Conservation (phyloP, 208 protist genomes). For the Balamuthia mandrillaris region DNA sequence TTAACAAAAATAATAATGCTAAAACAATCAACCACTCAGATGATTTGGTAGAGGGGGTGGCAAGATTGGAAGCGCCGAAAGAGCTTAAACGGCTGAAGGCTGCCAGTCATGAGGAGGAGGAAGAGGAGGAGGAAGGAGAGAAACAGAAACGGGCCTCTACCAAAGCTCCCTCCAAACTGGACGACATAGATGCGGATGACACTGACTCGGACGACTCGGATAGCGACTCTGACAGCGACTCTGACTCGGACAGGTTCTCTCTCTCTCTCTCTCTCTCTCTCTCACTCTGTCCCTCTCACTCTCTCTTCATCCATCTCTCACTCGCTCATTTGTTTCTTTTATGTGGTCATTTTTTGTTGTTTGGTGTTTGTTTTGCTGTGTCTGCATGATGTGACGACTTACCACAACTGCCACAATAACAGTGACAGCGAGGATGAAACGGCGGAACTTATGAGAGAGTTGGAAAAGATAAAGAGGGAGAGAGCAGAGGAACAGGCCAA, state of each 20-base stretch:
- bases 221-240: background rate
- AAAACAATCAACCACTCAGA: background rate
- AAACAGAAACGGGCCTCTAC: background rate
- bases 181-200: constrained; percentile 57
- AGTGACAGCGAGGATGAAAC: constrained; percentile 69
- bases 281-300: too few species aligned
- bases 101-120: background rate
- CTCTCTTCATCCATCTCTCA: too few species aligned
- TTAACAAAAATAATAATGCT: background rate
- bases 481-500: constrained; percentile 56
- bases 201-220: constrained; percentile 18
- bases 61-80: background rate
- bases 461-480: constrained; percentile 76
- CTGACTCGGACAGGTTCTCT: too few species aligned
- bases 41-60: too few species aligned
- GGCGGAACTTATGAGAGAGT: constrained; percentile 69
- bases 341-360: too few species aligned
- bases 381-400: constrained; percentile 46
- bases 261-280: too few species aligned
- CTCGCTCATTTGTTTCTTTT: too few species aligned
- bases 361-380: background rate
- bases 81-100: background rate
- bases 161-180: background rate
- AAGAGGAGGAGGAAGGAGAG: constrained; percentile 37
- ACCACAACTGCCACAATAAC: constrained; percentile 46